Evolutionary conservation across 2,329 filamentous ascomycete species (phyloP).

Genomic region (Pyricularia grisea): DNA sequence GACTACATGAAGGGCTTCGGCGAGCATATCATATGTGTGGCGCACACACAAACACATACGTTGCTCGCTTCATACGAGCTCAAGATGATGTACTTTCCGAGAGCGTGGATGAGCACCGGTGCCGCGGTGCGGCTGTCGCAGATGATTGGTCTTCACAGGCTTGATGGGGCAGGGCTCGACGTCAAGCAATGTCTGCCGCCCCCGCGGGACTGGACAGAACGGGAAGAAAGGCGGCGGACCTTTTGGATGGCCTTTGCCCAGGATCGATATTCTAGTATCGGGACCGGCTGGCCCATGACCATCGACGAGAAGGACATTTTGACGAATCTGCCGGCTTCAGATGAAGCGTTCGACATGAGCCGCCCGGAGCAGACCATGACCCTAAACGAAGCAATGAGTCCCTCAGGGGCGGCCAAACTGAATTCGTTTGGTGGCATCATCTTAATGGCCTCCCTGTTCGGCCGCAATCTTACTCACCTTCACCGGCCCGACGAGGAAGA

Average conservation of each 20-base stretch:
- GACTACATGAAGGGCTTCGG: constrained; percentile 91
- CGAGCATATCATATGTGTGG: constrained; percentile 76
- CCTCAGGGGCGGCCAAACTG: constrained; percentile 63
- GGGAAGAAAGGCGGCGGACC: constrained; percentile 80
- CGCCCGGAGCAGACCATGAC: constrained; percentile 63
- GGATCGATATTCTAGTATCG: constrained; percentile 89
- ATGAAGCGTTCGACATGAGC: constrained; percentile 77
- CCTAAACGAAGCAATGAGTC: constrained; percentile 59
- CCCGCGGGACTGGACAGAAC: constrained; percentile 86
- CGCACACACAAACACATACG: constrained; percentile 77
- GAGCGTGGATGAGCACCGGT: constrained; percentile 90
- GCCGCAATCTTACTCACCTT: constrained; percentile 81
- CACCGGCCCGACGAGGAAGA: constrained; percentile 79
- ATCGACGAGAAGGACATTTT: constrained; percentile 87
- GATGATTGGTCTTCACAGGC: constrained; percentile 86
- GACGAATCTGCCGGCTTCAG: constrained; percentile 74
- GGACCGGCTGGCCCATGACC: constrained; percentile 93
- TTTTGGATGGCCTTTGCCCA: constrained; percentile 93
- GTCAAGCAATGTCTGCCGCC: constrained; percentile 87
- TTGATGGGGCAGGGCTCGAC: constrained; percentile 75
- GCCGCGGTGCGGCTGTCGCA: constrained; percentile 70
- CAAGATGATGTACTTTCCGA: constrained; percentile 94
- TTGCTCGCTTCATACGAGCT: constrained; percentile 82
- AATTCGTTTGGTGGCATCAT: constrained; percentile 73
- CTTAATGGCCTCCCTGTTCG: constrained; percentile 82